Evolutionary conservation across 2,329 filamentous ascomycete genomes (phyloP).

Genomic region (Coniochaeta sp.): DNA sequence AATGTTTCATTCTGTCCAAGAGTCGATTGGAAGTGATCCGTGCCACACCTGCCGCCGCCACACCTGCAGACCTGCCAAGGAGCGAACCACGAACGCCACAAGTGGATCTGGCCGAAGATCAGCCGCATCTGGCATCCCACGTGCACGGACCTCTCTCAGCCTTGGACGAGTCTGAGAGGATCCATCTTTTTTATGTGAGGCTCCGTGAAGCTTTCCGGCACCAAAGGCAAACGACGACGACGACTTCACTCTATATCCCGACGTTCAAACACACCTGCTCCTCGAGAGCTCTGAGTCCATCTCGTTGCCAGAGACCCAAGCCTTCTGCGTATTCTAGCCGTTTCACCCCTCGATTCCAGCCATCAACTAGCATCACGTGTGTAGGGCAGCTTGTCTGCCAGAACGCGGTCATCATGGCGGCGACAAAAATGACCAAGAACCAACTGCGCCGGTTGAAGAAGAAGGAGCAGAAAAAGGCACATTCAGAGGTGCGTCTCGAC

Average conservation of each 20-base stretch:
- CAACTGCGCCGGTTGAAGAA: constrained; percentile 88
- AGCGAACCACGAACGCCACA: background rate
- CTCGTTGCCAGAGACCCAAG: background rate
- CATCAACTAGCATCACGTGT: constrained; percentile 2
- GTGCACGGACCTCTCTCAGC: background rate
- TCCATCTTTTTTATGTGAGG: background rate
- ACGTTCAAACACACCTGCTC: background rate
- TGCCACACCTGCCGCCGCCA: background rate
- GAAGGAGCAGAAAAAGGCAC: constrained; percentile 77
- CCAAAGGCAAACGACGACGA: background rate
- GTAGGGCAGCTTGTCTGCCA: constrained; percentile 6
- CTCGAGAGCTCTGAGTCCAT: background rate
- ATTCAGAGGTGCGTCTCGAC: constrained; percentile 38
- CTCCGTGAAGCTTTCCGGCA: background rate
- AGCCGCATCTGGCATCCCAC: background rate
- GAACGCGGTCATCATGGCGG: constrained; percentile 43
- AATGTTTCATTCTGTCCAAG: background rate
- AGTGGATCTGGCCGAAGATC: background rate
- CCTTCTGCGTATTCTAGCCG: background rate
- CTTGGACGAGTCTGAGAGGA: background rate
- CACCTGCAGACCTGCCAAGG: background rate
- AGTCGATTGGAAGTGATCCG: background rate
- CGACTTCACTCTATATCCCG: background rate
- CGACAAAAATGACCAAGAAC: constrained; percentile 81
- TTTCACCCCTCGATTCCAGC: background rate